Evolutionary conservation across 768 basidiomycete species (phyloP).

Genomic region (Boletus sensibilis): DNA sequence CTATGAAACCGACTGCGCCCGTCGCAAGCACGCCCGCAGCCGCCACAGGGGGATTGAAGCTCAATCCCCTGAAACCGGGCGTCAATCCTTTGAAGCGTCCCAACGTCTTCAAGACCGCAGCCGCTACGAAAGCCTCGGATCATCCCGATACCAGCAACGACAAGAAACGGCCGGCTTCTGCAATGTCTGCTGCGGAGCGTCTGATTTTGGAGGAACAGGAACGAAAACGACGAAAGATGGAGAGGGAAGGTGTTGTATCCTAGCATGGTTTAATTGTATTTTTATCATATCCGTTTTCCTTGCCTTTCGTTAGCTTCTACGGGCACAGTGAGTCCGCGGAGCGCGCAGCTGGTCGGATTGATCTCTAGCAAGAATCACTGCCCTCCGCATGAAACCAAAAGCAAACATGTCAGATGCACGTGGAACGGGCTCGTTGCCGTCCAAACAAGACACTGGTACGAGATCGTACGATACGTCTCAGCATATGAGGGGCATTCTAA

Average conservation of each 20-base stretch:
- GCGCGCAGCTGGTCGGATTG: no score
- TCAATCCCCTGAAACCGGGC: conserved; percentile 46
- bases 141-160: conserved; percentile 39
- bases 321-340: background rate
- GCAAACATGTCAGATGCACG: no score
- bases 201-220: conserved; percentile 91
- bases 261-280: conserved; percentile 12
- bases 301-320: background rate
- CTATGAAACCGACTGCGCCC: conserved; percentile 48
- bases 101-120: conserved; percentile 66
- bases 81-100: conserved; percentile 69
- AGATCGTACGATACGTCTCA: no score
- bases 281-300: conserved; percentile 4
- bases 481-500: no score
- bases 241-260: conserved; percentile 37
- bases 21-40: conserved; percentile 33
- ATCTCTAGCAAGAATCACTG: no score
- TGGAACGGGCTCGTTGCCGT: no score
- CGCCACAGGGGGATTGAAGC: conserved; percentile 47
- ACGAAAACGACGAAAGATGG: conserved; percentile 79
- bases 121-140: conserved; percentile 32
- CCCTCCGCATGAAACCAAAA: no score
- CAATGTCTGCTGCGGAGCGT: conserved; percentile 80
- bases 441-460: no score
- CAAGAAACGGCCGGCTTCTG: conserved; percentile 60